Base-by-base conservation (phyloP, 352 stramenopile genomes). In the Elongisporangium prolatum region DNA sequence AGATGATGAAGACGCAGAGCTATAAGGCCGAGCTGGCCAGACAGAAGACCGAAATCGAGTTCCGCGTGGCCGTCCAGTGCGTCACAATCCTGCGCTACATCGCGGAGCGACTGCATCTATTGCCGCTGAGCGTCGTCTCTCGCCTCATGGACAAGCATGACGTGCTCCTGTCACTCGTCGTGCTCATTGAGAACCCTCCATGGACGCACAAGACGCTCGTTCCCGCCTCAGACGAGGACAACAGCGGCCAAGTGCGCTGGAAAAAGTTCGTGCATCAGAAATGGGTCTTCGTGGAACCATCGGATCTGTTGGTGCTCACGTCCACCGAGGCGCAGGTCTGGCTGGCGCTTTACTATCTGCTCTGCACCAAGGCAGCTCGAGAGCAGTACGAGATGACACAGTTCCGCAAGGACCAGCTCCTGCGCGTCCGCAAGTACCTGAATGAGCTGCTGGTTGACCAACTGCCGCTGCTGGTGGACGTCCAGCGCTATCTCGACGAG, bases 81-180 rank as follows among this genome's bases (percentile, higher is more conserved):
- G 83, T 97, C 25, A 93, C 91, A 1, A 70, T 98, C 13, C 61
- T 97, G 50, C 84, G 92, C 10, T 98, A 94, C 63, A 65, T 98
- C 16, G 83, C 84, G 20, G 93, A 98, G 68, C 83, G 96, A 48
- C 67, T 97, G 24, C 71, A 96, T 21, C 25, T 88, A 17, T 69
- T 99, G 9, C 77, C 95, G 17, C 62, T 98, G 16, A 87, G 77
- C 62, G 74, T 97, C 20, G 75, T 98, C 13, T 91, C 85, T 11
- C 86, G 96, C 18, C 69, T 99, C 20, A 59, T 98, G n/a, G 93
- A 99, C 62, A 98, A 91, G n/a, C 95, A 99, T 64, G 96, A 99
- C 66, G 82, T 96, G 50, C 78, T 98, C 13, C 71, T 98, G 14
- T 86, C 92, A 8, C 79, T 99, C 18, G 83, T 96, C 3, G 81